Percentiles rank a stretch among this genome's conserved stretches.
These are phyloP conservation scores for Aureobasidium uvarum DNA, from an alignment of 2,329 filamentous ascomycete species.

Conservation along the genomic window DNA sequence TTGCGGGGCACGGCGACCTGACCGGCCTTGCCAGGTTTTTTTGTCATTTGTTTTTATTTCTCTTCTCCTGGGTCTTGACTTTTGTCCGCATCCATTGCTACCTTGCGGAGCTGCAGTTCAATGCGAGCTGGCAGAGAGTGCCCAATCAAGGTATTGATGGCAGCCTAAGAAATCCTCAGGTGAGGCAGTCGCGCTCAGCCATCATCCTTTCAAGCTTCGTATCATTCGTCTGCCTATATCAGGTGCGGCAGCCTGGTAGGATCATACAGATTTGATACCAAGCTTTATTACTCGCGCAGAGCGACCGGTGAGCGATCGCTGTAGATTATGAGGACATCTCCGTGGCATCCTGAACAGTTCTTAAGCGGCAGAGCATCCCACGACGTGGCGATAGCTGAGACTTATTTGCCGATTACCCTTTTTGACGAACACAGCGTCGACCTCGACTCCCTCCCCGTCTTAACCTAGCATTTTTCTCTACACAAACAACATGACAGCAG, in stretches of 20 bases:
- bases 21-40: neutral
- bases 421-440: neutral
- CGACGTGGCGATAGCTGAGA: neutral
- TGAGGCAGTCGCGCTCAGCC: neutral
- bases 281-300: neutral
- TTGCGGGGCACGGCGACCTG: conserved; percentile 10
- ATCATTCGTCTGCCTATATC: no score
- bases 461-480: neutral
- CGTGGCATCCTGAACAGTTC: neutral
- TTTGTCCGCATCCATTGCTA: neutral
- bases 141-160: neutral
- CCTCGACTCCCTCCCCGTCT: no score
- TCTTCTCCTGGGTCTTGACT: neutral
- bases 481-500: neutral
- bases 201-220: no score
- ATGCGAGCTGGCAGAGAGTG: no score
- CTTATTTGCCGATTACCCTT: neutral
- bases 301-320: neutral
- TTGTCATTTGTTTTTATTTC: neutral
- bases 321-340: neutral
- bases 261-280: no score
- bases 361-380: neutral
- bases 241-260: neutral
- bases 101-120: neutral
- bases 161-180: no score